Conservation (phyloP, 2,329 filamentous ascomycete species). For the Xylariaceae sp. region DNA sequence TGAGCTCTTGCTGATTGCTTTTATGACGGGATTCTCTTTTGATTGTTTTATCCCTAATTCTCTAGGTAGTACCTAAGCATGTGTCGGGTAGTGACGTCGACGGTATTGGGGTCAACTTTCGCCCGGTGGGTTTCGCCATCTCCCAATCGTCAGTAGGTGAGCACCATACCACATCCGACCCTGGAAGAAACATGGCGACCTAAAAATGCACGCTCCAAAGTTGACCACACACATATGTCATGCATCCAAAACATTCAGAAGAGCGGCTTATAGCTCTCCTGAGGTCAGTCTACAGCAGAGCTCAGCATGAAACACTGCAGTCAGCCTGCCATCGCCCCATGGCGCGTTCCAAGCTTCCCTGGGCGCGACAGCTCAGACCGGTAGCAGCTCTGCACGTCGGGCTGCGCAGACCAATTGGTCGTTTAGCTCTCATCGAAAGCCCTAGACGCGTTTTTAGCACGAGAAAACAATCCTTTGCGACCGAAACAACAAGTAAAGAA, state of each 20-base stretch:
- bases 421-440: not conserved
- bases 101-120: no score
- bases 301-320: conserved; percentile 13
- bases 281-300: conserved; percentile 20
- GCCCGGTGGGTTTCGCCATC: no score
- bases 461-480: conserved; percentile 14
- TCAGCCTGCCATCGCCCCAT: conserved; percentile 8
- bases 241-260: conserved; percentile 23
- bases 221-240: conserved; percentile 14
- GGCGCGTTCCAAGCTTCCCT: conserved; percentile 7
- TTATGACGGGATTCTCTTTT: no score
- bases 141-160: no score
- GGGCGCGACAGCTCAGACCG: conserved; percentile 17
- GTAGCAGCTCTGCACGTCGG: conserved; percentile 5
- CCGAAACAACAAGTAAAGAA: conserved; percentile 10
- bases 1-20: no score
- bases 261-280: conserved; percentile 23
- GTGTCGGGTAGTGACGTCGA: no score
- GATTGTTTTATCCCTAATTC: no score
- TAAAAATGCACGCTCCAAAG: conserved; percentile 13
- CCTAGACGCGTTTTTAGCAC: not conserved
- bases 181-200: no score
- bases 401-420: conserved; percentile 5
- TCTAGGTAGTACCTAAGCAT: no score
- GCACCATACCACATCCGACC: no score